Conservation (phyloP, 164 flowering plant genomes). For the Warburgia ugandensis region DNA sequence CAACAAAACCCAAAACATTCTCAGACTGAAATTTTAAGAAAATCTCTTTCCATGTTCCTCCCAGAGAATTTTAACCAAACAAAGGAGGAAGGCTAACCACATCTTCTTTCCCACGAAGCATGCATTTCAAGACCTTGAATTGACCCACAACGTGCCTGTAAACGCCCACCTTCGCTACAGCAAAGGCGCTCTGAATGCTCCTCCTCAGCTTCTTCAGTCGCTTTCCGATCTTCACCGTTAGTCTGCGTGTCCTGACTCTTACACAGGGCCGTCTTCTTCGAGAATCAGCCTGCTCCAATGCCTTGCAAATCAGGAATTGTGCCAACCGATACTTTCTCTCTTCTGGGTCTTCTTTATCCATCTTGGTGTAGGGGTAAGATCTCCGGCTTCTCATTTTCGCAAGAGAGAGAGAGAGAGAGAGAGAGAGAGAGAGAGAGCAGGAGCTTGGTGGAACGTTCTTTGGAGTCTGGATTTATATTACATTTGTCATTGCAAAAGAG, state of each 20-base stretch:
- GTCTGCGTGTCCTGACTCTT: conserved; percentile 38
- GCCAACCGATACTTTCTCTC: conserved; percentile 47
- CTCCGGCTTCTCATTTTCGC: no score
- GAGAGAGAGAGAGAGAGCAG: no score
- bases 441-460: no score
- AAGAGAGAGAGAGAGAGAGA: no score
- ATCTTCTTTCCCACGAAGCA: no score
- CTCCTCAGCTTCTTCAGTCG: conserved; percentile 49
- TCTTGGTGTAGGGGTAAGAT: conserved; percentile 36
- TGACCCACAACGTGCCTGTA: conserved; percentile 24
- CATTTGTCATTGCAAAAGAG: no score
- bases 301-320: conserved; percentile 65
- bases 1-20: no score
- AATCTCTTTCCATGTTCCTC: no score
- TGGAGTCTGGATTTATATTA: no score
- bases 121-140: conserved; percentile 28
- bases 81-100: no score
- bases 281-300: conserved; percentile 39
- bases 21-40: no score
- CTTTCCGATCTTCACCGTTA: conserved; percentile 68
- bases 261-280: conserved; percentile 20
- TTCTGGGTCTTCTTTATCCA: conserved; percentile 64
- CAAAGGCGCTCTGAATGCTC: conserved; percentile 20
- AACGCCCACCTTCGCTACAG: conserved; percentile 26
- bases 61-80: no score